Percentiles rank a stretch among this genome's conserved stretches.
Conservation (phyloP, 108 stramenopile species). For the Nitzschia sp. region DNA sequence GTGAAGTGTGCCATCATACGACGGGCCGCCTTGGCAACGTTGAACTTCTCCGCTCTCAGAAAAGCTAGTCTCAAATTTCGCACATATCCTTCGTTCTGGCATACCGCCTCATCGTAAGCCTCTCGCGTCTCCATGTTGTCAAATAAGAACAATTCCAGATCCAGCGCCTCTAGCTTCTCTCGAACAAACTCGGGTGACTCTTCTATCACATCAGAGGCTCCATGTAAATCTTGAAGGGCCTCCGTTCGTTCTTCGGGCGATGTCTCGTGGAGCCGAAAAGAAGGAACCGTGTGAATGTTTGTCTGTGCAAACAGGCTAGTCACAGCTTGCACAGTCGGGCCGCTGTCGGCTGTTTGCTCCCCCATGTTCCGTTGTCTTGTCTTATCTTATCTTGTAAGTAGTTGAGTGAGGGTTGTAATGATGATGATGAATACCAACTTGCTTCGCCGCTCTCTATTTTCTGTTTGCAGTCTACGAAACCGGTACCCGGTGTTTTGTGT, state of each 20-base stretch:
- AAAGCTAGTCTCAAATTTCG: slow-evolving; percentile 14
- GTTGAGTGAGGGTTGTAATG: too few relatives aligned
- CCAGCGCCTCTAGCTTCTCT: slow-evolving; percentile 22
- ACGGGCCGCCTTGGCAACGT: not conserved
- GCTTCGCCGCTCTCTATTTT: too few relatives aligned
- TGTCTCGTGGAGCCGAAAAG: not conserved
- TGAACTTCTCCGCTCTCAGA: slow-evolving; percentile 5
- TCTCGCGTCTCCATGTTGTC: not conserved
- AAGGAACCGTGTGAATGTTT: not conserved
- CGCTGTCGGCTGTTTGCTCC: too few relatives aligned
- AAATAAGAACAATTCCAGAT: not conserved
- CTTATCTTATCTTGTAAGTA: too few relatives aligned
- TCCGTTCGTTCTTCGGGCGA: not conserved
- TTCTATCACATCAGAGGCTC: not conserved
- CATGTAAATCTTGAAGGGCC: not conserved
- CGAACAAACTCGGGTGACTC: slow-evolving; percentile 3
- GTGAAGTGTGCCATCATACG: slow-evolving; percentile 8
- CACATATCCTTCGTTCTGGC: not conserved
- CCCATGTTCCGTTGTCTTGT: too few relatives aligned
- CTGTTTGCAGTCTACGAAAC: too few relatives aligned
- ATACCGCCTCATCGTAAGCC: not conserved
- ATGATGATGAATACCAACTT: too few relatives aligned
- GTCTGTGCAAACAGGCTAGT: not conserved
- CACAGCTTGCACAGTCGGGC: too few relatives aligned
- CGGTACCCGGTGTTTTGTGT: too few relatives aligned